A percentile compares a stretch with the other conserved stretches of the same genome.
phyloP scores from a whole-genome alignment of 208 protist species.

The Angomonas desouzai region DNA sequence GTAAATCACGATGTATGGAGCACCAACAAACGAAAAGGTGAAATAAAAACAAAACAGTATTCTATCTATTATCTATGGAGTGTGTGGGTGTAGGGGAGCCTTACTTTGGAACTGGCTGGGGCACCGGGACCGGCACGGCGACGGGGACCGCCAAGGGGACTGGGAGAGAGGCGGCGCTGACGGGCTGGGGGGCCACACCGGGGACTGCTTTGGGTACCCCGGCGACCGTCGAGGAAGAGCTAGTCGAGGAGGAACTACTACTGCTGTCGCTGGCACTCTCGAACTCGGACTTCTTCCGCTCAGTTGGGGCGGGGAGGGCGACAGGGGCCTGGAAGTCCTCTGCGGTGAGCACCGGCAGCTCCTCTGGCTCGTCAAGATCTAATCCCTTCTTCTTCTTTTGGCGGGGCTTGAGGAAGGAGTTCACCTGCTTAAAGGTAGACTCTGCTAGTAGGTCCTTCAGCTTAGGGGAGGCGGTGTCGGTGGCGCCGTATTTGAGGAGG shows the following conservation, averaged over 20 bases:
- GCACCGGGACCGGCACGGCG: background rate
- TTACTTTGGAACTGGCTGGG: constrained; percentile 1
- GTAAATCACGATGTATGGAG: too few species aligned
- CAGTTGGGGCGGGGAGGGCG: background rate
- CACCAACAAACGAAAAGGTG: constrained; percentile 1
- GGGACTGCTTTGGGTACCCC: background rate
- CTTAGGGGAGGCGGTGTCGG: constrained; percentile 33
- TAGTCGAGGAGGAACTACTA: background rate
- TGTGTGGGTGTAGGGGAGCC: background rate
- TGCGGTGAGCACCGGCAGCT: background rate
- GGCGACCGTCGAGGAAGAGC: background rate
- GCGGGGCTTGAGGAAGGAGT: constrained; percentile 20
- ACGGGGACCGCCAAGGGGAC: constrained; percentile 1
- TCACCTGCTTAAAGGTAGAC: constrained; percentile 20
- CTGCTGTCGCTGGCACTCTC: background rate
- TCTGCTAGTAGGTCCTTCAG: constrained; percentile 60
- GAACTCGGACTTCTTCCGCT: background rate
- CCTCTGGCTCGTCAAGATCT: background rate
- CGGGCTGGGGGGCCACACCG: background rate
- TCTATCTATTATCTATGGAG: constrained; percentile 5
- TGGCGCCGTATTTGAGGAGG: constrained; percentile 53
- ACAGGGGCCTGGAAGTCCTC: background rate
- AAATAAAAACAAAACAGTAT: constrained; percentile 9
- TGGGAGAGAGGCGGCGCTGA: background rate
- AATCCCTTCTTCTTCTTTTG: constrained; percentile 13